Base-by-base conservation (phyloP, 208 protist genomes). In the Leishmania gerbilli region DNA sequence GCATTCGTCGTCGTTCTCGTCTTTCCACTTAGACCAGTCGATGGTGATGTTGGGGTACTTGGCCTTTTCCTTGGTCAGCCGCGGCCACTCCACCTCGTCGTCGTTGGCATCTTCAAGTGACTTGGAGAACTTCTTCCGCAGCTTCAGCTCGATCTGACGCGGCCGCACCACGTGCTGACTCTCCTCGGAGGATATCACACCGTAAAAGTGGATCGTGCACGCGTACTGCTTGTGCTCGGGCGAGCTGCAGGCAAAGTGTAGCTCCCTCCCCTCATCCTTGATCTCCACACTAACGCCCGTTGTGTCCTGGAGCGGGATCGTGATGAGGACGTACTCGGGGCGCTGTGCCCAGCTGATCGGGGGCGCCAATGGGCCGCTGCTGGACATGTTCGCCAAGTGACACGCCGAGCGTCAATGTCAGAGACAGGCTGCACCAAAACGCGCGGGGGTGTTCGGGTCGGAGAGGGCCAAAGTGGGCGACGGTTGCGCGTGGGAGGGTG, bases 311-410 rank as follows among this genome's bases (percentile, higher is more conserved):
- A 98, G 81, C 15, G 84, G 83, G 37, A 98, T 84, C 21, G 94
- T 96, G 19, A 98, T 56, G 34, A 97, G 88, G 15, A 98, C 84
- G 71, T 86, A 82, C 71, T 98, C 93, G 24, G 86, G 80, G 49
- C 93, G 86, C 88, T 97, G 95, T 31, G 95, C 94, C 95, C 95
- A 98, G 49, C 90, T 82, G 74, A 97, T 86, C 11, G 89, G 91
- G 15, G 93, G 91, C 76, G 91, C 93, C 47, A 91, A 77, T 2
- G 86, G 56, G 0, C 85, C 87, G 24, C 77, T 78, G 7, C 72
- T 71, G 15, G 77, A 81, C 82, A 85, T 83, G 51, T 51, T 45
- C 15, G 24, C 47, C 24, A 47, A 27, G 27, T 21, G n/a, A 37
- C 1, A 53, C 21, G 42, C 3, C 45, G 27, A 37, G 11, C 27